Evolutionary conservation across 768 basidiomycete species (phyloP).

Genomic region (Tulasnella sp.): DNA sequence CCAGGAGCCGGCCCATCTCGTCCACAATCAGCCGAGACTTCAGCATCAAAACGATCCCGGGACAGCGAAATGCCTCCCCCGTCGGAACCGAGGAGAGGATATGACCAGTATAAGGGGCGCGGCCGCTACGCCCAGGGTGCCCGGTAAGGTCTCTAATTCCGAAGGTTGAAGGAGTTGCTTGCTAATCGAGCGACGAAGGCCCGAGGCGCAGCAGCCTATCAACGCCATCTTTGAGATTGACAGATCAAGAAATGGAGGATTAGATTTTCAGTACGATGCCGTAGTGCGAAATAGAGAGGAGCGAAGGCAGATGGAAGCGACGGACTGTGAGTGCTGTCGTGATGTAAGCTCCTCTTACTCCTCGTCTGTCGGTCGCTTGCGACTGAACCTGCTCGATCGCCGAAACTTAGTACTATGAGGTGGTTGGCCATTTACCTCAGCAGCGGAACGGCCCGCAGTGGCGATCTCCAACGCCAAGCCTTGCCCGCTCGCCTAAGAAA

Average conservation of each 20-base stretch:
- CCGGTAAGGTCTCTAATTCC: not conserved
- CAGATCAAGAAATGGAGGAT: constrained; percentile 59
- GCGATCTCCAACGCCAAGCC: constrained; percentile 52
- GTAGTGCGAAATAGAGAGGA: constrained; percentile 67
- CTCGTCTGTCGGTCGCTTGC: not conserved
- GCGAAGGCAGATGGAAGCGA: constrained; percentile 63
- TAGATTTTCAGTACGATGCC: constrained; percentile 66
- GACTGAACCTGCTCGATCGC: constrained; percentile 13
- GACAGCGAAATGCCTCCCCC: not conserved
- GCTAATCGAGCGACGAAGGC: constrained; percentile 32
- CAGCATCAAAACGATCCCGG: not conserved
- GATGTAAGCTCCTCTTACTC: constrained; percentile 49
- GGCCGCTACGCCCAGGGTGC: constrained; percentile 49
- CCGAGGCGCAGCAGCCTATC: constrained; percentile 46
- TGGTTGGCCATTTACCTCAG: constrained; percentile 65
- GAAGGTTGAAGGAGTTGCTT: not conserved
- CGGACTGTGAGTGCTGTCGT: constrained; percentile 78
- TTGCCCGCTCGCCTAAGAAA: constrained; percentile 31
- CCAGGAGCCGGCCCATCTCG: not conserved
- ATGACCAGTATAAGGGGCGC: constrained; percentile 47
- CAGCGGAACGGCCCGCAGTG: constrained; percentile 67
- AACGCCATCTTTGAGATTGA: constrained; percentile 67
- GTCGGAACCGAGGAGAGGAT: not conserved
- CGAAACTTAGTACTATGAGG: constrained; percentile 67
- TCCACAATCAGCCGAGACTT: not conserved